A percentile compares a stretch with the other conserved stretches of the same genome.
Conservation (phyloP, 1,139 yeast genomes). For the Eremothecium cymbalariae region DNA sequence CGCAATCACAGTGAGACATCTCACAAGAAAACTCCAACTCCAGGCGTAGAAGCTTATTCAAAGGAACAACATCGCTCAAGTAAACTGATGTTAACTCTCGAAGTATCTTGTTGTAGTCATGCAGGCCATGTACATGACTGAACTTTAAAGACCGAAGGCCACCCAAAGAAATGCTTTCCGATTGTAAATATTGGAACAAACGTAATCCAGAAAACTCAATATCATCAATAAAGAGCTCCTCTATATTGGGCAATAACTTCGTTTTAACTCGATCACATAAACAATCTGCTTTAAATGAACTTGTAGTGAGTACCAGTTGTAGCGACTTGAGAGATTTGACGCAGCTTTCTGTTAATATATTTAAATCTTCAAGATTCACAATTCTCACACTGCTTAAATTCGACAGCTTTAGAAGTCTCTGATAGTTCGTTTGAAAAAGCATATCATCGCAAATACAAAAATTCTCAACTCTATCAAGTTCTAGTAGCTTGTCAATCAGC, state of each 20-base stretch:
- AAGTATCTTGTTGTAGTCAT: slow-evolving; percentile 32
- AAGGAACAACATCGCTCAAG: slow-evolving; percentile 29
- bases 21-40: slow-evolving; percentile 43
- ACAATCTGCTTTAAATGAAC: slow-evolving; percentile 9
- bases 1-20: slow-evolving; percentile 39
- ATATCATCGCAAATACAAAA: slow-evolving; percentile 19
- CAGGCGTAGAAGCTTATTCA: slow-evolving; percentile 28
- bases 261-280: slow-evolving; percentile 7
- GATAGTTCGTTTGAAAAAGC: slow-evolving; percentile 12
- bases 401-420: slow-evolving; percentile 10
- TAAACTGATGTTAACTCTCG: slow-evolving; percentile 27
- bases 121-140: slow-evolving; percentile 37
- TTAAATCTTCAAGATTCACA: slow-evolving; percentile 12
- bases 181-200: slow-evolving; percentile 29
- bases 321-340: slow-evolving; percentile 8
- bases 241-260: slow-evolving; percentile 9
- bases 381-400: slow-evolving; percentile 16
- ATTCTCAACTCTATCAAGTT: slow-evolving; percentile 13
- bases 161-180: slow-evolving; percentile 12
- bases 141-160: slow-evolving; percentile 31
- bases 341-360: slow-evolving; percentile 3
- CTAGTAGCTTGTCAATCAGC: slow-evolving; percentile 16
- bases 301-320: slow-evolving; percentile 12
- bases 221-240: slow-evolving; percentile 23
- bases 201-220: slow-evolving; percentile 35